Evolutionary conservation across 148 eudicot genomes (phyloP), one percentile per base, ranked within the genome.

Genomic region (Rhododendron mucronatum): DNA sequence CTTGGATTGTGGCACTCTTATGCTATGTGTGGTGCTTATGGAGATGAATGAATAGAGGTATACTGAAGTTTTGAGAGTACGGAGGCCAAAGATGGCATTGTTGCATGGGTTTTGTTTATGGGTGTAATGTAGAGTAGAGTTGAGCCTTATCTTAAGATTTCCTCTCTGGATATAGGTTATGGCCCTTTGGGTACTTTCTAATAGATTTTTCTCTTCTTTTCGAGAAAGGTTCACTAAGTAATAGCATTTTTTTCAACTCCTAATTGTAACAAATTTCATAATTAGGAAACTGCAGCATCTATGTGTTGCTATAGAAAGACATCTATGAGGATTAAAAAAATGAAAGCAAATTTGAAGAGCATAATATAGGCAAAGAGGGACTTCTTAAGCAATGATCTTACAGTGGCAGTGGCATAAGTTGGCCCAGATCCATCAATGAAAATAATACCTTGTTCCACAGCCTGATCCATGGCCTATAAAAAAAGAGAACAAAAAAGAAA

Each of bases 381-480:
- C 74, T 8, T 75, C 80, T 44, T 65, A 84, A 85, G 59, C 26
- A 59, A 53, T 88, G 87, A 45, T 90, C 97, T 95, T 91, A 96
- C 99, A 65, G 98, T 94, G 84, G 95, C 85, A 88, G 99, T 96
- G 76, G 99, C 99, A 89, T 96, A 96, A 82, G 99, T 96, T 63
- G 98, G 98, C 85, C 97, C 99, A 88, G 98, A 93, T 75, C 97
- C 97, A 15, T 96, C 99, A 84, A 96, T 93, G 89, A 89, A 85
- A 86, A 96, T 91, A 53, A 96, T 82, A 73, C 98, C 98, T 85
- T 92, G 89, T 80, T 96, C 93, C 84, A 92, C 83, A 61, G 96
- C 97, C 87, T 90, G 89, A 51, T 89, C 94, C 93, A 94, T 95
- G 30, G 93, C 99, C 99, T 96, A 82, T 30, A 89, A 77, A 28